phyloP scores from a whole-genome alignment of 306 rosid species.

The Quercus mongolica region DNA sequence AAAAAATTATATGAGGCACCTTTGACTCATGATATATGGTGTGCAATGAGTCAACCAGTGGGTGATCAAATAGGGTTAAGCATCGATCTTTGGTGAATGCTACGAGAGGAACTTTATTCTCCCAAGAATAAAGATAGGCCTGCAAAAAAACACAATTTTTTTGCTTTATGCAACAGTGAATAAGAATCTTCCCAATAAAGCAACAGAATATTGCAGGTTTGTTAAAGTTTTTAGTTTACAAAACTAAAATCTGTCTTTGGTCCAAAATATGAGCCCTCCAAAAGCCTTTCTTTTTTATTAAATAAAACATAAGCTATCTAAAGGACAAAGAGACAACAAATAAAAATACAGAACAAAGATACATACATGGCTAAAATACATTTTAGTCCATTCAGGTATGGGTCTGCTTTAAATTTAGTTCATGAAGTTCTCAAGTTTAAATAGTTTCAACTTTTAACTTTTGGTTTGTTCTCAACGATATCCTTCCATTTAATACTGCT shows the following conservation, averaged over 20 bases:
- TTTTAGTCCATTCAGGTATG: too few relatives aligned
- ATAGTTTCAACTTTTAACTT: too few relatives aligned
- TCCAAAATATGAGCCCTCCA: too few relatives aligned
- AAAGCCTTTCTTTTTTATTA: too few relatives aligned
- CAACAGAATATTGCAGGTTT: conserved; percentile 5
- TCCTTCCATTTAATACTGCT: too few relatives aligned
- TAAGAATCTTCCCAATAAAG: conserved; percentile 2
- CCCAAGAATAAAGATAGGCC: conserved; percentile 81
- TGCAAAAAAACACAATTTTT: conserved; percentile 31
- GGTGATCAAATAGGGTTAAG: conserved; percentile 81
- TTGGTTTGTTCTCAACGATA: too few relatives aligned
- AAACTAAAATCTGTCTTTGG: background rate
- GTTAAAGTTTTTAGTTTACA: conserved; percentile 7
- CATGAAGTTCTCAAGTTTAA: too few relatives aligned
- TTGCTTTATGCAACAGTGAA: background rate
- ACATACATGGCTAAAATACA: too few relatives aligned
- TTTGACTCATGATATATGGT: conserved; percentile 81
- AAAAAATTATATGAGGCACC: conserved; percentile 39
- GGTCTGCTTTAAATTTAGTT: too few relatives aligned
- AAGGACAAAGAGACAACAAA: too few relatives aligned
- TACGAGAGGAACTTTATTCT: conserved; percentile 68
- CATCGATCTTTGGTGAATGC: conserved; percentile 83
- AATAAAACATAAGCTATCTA: too few relatives aligned
- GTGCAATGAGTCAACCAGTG: conserved; percentile 68
- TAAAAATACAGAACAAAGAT: too few relatives aligned